Base-by-base conservation (phyloP, 2,329 filamentous ascomycete species). In the Pestalotiopsis sp. region DNA sequence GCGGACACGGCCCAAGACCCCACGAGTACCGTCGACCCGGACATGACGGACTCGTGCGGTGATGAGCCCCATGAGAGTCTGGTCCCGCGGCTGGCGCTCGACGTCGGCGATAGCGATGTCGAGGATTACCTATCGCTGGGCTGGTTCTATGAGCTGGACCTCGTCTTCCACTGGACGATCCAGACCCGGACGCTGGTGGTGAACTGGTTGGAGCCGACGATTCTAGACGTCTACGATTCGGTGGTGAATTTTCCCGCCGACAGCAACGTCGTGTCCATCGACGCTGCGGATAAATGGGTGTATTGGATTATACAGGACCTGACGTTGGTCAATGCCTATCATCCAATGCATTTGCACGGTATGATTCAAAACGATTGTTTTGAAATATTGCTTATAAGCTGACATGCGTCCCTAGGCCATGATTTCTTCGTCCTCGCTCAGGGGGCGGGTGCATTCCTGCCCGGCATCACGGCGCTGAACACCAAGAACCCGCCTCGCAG, bases 141-240 rank as follows among this genome's bases (percentile, higher is more conserved):
- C 71, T 27, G 20, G 20, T 49, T 36, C 23, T 39, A 27, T 11
- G 36, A 57, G 36, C 27, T 73, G 13, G 74, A 73, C 6, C 73
- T 77, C 20, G 84, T 85, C 76, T 78, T 78, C 61, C 73, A 71
- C 11, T 87, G 85, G 85, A 82, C 79, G 13, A 74, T 87, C 69
- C 85, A 85, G 74, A 79, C 77, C 58, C 84, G 79, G 20, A 82
- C 81, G 12, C 80, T 87, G 75, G 65, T 78, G 7, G 78, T 87
- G 4, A 78, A 86, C 67, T 87, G 84, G 78, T 74, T 75, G 11
- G 74, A 84, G 61, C 85, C 86, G 7, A 87, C 84, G 0, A 76
- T 83, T 4, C 69, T 70, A 14, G 72, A 78, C 65, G 73, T 80
- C 9, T 67, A 76, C 14, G 66, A 77, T 2, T 36, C 31, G 68